These are phyloP conservation scores for Euphorbia celastroides DNA, from an alignment of 441 rosid species.

Conservation along the genomic window DNA sequence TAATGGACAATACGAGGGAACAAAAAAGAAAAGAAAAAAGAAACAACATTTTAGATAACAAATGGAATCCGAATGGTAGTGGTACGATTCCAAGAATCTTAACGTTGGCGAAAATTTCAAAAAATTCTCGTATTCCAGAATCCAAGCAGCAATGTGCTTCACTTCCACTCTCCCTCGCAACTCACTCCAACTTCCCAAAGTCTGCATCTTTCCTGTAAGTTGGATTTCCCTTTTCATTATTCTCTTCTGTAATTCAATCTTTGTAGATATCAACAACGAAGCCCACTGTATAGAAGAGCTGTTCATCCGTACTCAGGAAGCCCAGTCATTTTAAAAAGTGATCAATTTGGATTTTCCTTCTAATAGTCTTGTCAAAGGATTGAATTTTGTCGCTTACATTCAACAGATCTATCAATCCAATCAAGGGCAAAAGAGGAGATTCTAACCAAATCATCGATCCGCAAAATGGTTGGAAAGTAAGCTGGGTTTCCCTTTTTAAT, in stretches of 20 bases:
- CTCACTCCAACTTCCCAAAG: background rate
- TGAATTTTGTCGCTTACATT: background rate
- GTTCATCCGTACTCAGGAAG: background rate
- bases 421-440: background rate
- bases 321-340: background rate
- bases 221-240: background rate
- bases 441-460: background rate
- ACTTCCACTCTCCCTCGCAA: background rate
- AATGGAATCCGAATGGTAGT: no score
- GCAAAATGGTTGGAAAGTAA: background rate
- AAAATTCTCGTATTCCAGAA: background rate
- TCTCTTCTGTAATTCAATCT: background rate
- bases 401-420: background rate
- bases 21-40: no score
- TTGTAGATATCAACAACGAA: slow-evolving; percentile 3
- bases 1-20: no score
- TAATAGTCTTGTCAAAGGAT: background rate
- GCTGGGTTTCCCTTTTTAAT: background rate
- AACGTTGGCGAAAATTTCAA: background rate
- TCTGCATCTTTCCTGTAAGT: background rate
- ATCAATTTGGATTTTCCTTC: background rate
- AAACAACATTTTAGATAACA: no score
- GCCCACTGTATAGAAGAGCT: background rate
- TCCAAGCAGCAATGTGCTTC: background rate
- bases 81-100: background rate